Percentiles rank a stretch among this genome's conserved stretches.
phyloP scores from a whole-genome alignment of 805 yeast species.

The Saccharomyces jurei region DNA sequence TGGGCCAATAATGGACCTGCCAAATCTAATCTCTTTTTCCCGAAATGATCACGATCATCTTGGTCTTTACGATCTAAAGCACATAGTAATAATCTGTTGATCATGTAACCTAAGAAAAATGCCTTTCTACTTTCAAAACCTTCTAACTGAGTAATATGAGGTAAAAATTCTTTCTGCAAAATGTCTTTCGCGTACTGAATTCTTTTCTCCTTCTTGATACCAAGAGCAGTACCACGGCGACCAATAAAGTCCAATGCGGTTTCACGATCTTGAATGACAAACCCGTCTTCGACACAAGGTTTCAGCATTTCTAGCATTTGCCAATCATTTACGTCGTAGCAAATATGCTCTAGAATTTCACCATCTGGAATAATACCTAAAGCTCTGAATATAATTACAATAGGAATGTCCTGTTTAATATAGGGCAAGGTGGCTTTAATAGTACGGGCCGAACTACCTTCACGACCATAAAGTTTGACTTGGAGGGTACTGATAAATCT shows the following conservation, averaged over 20 bases:
- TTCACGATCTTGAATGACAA: slow-evolving; percentile 95
- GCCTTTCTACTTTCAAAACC: slow-evolving; percentile 97
- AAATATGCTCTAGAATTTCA: slow-evolving; percentile 94
- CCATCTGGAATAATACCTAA: slow-evolving; percentile 98
- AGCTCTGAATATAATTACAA: slow-evolving; percentile 94
- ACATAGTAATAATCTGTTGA: slow-evolving; percentile 86
- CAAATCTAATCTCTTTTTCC: slow-evolving; percentile 94
- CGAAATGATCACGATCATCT: slow-evolving; percentile 99
- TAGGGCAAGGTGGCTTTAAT: slow-evolving; percentile 94
- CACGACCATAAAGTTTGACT: slow-evolving; percentile 82
- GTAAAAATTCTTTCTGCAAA: slow-evolving; percentile 89
- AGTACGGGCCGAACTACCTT: slow-evolving; percentile 66
- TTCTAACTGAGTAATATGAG: slow-evolving; percentile 94
- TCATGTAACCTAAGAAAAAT: slow-evolving; percentile 95
- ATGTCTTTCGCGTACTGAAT: slow-evolving; percentile 96
- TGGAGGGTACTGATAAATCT: slow-evolving; percentile 90
- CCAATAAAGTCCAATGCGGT: slow-evolving; percentile 97
- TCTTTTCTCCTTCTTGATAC: slow-evolving; percentile 96
- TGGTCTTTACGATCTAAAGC: slow-evolving; percentile 96
- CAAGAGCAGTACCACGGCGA: slow-evolving; percentile 94
- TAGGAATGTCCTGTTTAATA: slow-evolving; percentile 93
- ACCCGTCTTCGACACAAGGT: slow-evolving; percentile 99
- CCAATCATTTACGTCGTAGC: slow-evolving; percentile 97
- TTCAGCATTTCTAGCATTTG: slow-evolving; percentile 98
- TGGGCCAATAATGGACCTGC: slow-evolving; percentile 97